phyloP scores from a whole-genome alignment of 768 basidiomycete genomes.

The Rhizopogon roseolus region DNA sequence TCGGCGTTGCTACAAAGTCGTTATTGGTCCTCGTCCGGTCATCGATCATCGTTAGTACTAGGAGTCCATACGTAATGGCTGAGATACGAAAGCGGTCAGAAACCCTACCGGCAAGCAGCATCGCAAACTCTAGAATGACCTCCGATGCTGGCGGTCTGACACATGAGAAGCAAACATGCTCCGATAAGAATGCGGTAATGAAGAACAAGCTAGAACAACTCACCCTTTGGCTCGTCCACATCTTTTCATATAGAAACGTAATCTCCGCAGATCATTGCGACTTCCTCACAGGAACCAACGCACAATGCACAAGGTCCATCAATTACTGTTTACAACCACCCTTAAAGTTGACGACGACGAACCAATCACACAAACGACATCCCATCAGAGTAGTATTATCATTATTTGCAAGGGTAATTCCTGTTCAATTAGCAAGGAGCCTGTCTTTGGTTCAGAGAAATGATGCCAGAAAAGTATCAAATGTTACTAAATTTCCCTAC shows the following conservation, averaged over 20 bases:
- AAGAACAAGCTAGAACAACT: not conserved
- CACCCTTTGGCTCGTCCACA: not conserved
- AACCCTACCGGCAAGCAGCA: too few relatives aligned
- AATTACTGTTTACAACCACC: not conserved
- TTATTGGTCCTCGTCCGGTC: too few relatives aligned
- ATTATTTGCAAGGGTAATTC: too few relatives aligned
- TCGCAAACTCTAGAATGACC: not conserved
- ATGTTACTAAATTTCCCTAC: too few relatives aligned
- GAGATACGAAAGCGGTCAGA: too few relatives aligned
- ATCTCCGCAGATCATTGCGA: not conserved
- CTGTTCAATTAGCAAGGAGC: too few relatives aligned
- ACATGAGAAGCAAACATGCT: not conserved
- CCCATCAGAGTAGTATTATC: not conserved
- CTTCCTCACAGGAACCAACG: not conserved
- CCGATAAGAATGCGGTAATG: not conserved
- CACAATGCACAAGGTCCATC: not conserved
- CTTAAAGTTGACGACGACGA: not conserved
- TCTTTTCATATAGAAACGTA: conserved; percentile 1
- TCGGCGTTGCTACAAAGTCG: too few relatives aligned
- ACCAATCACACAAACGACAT: not conserved
- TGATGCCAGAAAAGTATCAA: too few relatives aligned
- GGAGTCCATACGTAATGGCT: too few relatives aligned
- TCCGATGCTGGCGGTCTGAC: not conserved
- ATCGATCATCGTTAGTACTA: too few relatives aligned
- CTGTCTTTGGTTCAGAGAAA: too few relatives aligned